Base-by-base conservation (phyloP, 2,329 filamentous ascomycete genomes). In the Sarocladiaceae sp. region DNA sequence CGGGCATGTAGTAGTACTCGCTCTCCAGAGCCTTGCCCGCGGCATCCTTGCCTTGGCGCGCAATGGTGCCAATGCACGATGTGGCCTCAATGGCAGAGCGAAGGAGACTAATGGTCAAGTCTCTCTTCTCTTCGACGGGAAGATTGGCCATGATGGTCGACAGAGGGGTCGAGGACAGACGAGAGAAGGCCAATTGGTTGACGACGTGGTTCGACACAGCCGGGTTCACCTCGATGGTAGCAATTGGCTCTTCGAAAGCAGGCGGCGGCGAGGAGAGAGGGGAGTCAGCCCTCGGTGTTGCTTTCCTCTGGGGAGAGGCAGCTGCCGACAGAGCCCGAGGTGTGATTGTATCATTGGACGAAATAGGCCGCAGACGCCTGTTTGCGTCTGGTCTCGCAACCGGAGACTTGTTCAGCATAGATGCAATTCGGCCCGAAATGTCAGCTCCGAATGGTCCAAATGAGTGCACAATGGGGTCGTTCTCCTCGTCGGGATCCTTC, bases 1-100 rank as follows among this genome's bases (percentile, higher is more conserved):
- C 93, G 0, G 92, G 88, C 7, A 97, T 78, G 64, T 99, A 99
- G 71, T 97, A 97, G 68, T 95, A 97, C 68, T 99, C 92, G 74
- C 89, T 95, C 76, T 99, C 93, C 1, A 99, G 80, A 6, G 86
- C 74, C 73, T 97, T 94, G 59, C 94, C 94, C 0, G 94, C 93
- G 4, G 94, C 94, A 65, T 99, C 94, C 69, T 97, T 99, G 64
- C 94, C 94, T 66, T 93, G 86, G 35, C 94, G 86, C 50, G 80
- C 78, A 61, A 99, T 96, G 67, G 94, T 87, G 44, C 94, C 94
- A 57, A 97, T 84, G 64, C 90, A 96, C 8, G 80, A 69, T 5
- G 89, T 88, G 22, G 76, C 74, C 64, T 91, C 87, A 39, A 97
- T 80, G 53, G 95, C 78, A 42, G 72, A 75, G 55, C 86, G 85